Evolutionary conservation across 164 flowering plant species (phyloP), one percentile per base, ranked within the genome.

Genomic region (Kingdonia uniflora): DNA sequence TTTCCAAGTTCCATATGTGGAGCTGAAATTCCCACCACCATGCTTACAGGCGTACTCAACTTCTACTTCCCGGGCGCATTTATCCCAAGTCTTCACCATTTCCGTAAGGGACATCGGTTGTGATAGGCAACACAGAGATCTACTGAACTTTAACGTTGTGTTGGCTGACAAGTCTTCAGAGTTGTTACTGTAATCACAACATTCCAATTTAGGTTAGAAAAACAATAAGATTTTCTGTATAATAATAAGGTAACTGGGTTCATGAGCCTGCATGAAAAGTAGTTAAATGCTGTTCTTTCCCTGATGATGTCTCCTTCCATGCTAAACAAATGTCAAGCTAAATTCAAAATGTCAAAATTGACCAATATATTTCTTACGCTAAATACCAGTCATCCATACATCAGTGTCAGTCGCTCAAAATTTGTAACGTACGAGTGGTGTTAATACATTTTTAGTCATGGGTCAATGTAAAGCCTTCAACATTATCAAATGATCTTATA

Each of bases 11-110:
- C 97, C 97, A 56, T 78, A 85, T 41, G 74, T 77, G 2, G 92
- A 83, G 80, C 91, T 79, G 73, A 85, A 88, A 69, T 71, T 85
- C 25, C 96, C 96, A 13, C 97, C 95, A 14, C 90, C 87, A 22
- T 76, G 77, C 61, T 72, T 71, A 58, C 75, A 82, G 0, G 86
- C 92, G 63, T 77, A 75, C 54, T 89, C 92, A 3, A 70, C 58
- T 21, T 85, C 57, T 23, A 75, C 80, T 1, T 84, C 71, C 1
- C 92, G 85, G n/a, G 82, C 82, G 73, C 94, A 84, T 11, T 57
- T 63, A 62, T 84, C 95, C 95, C 97, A 89, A 7, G 90, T 80
- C 73, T 64, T 82, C 43, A 81, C 90, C 63, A 89, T 86, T 47
- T 76, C 87, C 19, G 26, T 60, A 6, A 89, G 73, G 1, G 90